Evolutionary conservation across 768 basidiomycete species (phyloP).

Genomic region (Leccinum subgranulosum): DNA sequence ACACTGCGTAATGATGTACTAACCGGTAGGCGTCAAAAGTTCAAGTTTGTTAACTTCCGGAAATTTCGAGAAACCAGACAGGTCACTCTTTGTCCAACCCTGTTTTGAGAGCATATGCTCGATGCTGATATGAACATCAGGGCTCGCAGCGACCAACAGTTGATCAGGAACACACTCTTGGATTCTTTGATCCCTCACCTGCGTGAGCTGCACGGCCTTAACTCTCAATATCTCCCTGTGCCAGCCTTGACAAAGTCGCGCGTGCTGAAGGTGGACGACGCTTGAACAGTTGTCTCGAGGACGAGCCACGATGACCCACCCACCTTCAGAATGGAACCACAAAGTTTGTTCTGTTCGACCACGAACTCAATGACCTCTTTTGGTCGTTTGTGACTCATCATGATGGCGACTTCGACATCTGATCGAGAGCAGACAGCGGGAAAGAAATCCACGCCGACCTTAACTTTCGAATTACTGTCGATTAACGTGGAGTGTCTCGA

Average conservation of each 20-base stretch:
- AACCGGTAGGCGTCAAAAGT: slow-evolving; percentile 6
- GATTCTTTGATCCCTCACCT: slow-evolving; percentile 1
- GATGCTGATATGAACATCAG: slow-evolving; percentile 7
- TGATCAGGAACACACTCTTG: background rate
- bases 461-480: background rate
- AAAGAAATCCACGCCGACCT: accelerated
- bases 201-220: background rate
- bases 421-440: background rate
- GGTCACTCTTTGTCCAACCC: background rate
- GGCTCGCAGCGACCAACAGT: background rate
- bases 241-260: slow-evolving; percentile 2
- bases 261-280: slow-evolving; percentile 2
- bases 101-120: background rate
- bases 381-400: background rate
- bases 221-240: background rate
- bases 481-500: background rate
- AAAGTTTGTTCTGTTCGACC: background rate
- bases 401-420: background rate
- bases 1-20: background rate
- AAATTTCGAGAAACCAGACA: background rate
- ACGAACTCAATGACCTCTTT: background rate
- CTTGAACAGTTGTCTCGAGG: background rate
- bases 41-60: slow-evolving; percentile 9
- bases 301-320: background rate
- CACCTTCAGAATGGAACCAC: background rate